These are phyloP conservation scores for Gentiana macrophylla DNA, from an alignment of 257 asterid genomes.

Conservation along the genomic window DNA sequence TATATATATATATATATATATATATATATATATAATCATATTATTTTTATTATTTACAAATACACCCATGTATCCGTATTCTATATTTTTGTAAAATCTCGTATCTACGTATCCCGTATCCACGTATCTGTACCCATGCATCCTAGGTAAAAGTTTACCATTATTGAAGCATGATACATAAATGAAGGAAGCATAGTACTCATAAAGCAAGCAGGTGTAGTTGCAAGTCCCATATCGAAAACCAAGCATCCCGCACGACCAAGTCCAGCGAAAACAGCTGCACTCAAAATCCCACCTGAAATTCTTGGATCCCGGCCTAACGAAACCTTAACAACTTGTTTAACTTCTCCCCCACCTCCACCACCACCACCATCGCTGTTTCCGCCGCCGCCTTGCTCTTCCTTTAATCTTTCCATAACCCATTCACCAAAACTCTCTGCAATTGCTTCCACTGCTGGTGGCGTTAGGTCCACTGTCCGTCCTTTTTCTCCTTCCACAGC, in stretches of 20 bases:
- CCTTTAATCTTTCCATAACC: slow-evolving; percentile 35
- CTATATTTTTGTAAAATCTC: too few species aligned
- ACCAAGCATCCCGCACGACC: slow-evolving; percentile 59
- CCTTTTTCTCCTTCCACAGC: slow-evolving; percentile 83
- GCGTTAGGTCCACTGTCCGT: slow-evolving; percentile 56
- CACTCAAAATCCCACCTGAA: slow-evolving; percentile 53
- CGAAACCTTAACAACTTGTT: slow-evolving; percentile 40
- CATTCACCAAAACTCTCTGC: slow-evolving; percentile 94
- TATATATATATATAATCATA: too few species aligned
- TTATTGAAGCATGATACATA: slow-evolving; percentile 66
- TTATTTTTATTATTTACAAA: too few species aligned
- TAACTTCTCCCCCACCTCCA: too few species aligned
- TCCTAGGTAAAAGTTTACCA: slow-evolving; percentile 28
- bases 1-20: too few species aligned
- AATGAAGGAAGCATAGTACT: slow-evolving; percentile 73
- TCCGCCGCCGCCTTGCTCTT: slow-evolving; percentile 11
- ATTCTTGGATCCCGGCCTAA: slow-evolving; percentile 79
- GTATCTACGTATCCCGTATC: too few species aligned
- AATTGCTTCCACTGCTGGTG: slow-evolving; percentile 82
- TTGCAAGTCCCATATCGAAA: slow-evolving; percentile 88
- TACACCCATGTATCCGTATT: too few species aligned
- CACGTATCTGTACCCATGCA: too few species aligned
- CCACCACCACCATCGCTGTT: too few species aligned
- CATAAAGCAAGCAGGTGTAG: slow-evolving; percentile 97
- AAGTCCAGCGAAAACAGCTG: slow-evolving; percentile 65